Base-by-base conservation (phyloP, 1,284 basidiomycete genomes). In the Mrakiaceae sp. region DNA sequence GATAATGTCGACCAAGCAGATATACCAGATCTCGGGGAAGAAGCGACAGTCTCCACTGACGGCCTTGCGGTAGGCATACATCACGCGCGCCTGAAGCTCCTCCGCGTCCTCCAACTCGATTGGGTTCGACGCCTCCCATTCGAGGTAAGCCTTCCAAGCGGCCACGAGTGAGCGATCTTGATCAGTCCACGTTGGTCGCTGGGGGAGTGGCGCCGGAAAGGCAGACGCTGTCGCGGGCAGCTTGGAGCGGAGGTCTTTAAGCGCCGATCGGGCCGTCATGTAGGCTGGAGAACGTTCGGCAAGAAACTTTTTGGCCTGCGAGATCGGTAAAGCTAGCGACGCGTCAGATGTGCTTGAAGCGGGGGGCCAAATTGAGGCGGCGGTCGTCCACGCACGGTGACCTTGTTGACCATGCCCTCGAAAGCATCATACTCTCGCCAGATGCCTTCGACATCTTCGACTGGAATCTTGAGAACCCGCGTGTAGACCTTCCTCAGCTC, bases 381-480 rank as follows among this genome's bases (percentile, higher is more conserved):
- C 48, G 52, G n/a, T n/a, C 43, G 39, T 12, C 9, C 43, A 70
- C 79, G 69, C 64, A 85, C 86, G 42, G 92, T 96, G 69, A 92
- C 87, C 74, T 88, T 88, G 79, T 94, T 98, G 70, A 97, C 79
- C 52, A 82, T 82, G 67, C 85, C 93, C 76, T 99, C 96, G 72
- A 97, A 98, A 0, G 87, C 80, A 75, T 98, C 94, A 70, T 94
- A 89, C 63, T 96, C 91, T 72, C 89, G 86, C 96, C 96, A 99
- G 53, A 99, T 81, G 53, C 81, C 81, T 76, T 98, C 94, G 70
- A 98, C 85, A 71, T 93, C 95, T 75, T 92, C 87, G 70, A 98
- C 81, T 0, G 96, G 96, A 39, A 96, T 90, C 70, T 90, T 88
- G 46, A 98, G 88, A 0, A 91, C 95, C 60, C 90, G 84, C 72